Conservation (phyloP, 2,329 filamentous ascomycete genomes). For the Calonectria fujianensis region DNA sequence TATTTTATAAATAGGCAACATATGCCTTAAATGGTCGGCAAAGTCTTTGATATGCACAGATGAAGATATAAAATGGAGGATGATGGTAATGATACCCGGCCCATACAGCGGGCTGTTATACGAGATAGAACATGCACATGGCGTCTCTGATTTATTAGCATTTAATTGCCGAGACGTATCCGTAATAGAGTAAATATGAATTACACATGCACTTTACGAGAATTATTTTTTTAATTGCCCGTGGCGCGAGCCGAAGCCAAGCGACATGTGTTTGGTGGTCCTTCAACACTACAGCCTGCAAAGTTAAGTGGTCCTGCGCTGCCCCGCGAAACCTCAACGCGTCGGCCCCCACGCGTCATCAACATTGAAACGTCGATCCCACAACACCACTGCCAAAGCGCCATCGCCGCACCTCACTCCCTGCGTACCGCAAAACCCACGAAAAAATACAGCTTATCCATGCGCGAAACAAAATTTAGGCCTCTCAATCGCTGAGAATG, state of each 20-base stretch:
- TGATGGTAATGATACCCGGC: constrained; percentile 41
- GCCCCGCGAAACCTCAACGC: constrained; percentile 53
- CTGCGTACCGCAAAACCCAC: neutral
- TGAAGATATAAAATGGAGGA: constrained; percentile 16
- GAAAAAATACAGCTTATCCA: neutral
- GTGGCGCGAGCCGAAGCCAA: neutral
- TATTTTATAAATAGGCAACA: constrained; percentile 1
- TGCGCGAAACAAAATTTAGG: constrained; percentile 33
- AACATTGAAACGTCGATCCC: constrained; percentile 49
- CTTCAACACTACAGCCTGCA: constrained; percentile 8
- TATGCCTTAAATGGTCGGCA: neutral
- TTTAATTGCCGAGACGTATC: constrained; percentile 5
- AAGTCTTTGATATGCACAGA: constrained; percentile 23
- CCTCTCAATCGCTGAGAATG: constrained; percentile 53
- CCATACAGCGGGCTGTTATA: constrained; percentile 31
- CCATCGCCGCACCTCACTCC: constrained; percentile 12
- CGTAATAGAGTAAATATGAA: constrained; percentile 16
- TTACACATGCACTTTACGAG: neutral
- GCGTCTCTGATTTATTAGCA: constrained; percentile 34
- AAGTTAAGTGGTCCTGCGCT: constrained; percentile 26
- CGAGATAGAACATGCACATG: constrained; percentile 31
- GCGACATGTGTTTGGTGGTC: neutral
- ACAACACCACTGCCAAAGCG: constrained; percentile 43
- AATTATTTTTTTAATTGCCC: neutral
- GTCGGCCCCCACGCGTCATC: constrained; percentile 52